These are phyloP conservation scores for Diaporthe ampelina DNA, from an alignment of 2,329 filamentous ascomycete genomes.

Conservation along the genomic window DNA sequence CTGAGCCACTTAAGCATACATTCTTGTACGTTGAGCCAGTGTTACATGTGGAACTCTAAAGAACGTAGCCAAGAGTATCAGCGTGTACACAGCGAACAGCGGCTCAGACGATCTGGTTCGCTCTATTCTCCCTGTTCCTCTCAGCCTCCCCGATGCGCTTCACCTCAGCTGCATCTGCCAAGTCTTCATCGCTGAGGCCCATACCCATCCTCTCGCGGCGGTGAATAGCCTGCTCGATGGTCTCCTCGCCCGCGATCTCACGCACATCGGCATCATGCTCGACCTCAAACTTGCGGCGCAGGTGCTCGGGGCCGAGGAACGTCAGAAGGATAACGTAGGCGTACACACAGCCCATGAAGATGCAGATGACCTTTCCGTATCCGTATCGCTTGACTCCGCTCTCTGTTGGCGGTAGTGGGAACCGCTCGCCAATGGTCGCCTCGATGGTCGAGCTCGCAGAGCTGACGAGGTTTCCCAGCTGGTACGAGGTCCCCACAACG, in stretches of 20 bases:
- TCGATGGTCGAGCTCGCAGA: conserved; percentile 82
- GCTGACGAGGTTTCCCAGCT: conserved; percentile 82
- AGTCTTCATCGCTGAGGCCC: conserved; percentile 49
- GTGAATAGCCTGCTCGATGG: conserved; percentile 55
- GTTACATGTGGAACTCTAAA: not conserved
- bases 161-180: conserved; percentile 40
- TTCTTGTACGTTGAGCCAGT: no score
- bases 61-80: not conserved
- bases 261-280: conserved; percentile 62
- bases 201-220: conserved; percentile 58
- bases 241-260: conserved; percentile 59
- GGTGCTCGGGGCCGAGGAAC: conserved; percentile 71
- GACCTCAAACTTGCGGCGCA: conserved; percentile 65
- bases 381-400: conserved; percentile 69
- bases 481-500: conserved; percentile 80
- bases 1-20: no score
- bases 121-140: conserved; percentile 26
- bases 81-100: not conserved
- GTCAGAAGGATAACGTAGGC: conserved; percentile 73
- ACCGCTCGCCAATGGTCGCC: conserved; percentile 79
- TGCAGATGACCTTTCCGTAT: conserved; percentile 88
- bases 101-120: conserved; percentile 2
- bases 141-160: conserved; percentile 30
- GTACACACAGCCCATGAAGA: conserved; percentile 91
- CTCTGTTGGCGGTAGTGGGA: conserved; percentile 73